Conservation (phyloP, 1,139 yeast genomes). For the Diutina scorzettiae region DNA sequence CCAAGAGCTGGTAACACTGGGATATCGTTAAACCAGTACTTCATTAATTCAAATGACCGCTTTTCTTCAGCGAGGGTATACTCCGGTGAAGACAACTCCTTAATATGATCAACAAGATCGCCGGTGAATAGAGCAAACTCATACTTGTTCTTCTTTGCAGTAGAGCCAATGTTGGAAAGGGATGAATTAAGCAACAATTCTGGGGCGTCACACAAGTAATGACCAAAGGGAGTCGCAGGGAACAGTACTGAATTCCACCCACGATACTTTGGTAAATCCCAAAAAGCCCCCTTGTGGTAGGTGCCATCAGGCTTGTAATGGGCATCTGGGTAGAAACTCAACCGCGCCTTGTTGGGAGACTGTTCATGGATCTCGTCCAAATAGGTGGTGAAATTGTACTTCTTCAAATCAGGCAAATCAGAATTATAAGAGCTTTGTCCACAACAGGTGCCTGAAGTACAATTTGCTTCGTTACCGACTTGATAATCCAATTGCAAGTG, state of each 20-base stretch:
- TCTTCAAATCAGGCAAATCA: conserved; percentile 15
- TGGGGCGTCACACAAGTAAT: conserved; percentile 55
- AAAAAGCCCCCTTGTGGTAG: conserved; percentile 29
- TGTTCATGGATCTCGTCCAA: conserved; percentile 7
- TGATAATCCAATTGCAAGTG: conserved; percentile 48
- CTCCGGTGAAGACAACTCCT: conserved; percentile 30
- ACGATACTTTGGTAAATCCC: conserved; percentile 23
- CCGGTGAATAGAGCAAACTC: conserved; percentile 62
- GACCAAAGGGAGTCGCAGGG: conserved; percentile 53
- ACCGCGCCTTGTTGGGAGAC: conserved; percentile 7
- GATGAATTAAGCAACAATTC: conserved; percentile 45
- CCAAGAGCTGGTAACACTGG: conserved; percentile 61
- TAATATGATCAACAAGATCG: conserved; percentile 55
- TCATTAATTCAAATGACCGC: conserved; percentile 39
- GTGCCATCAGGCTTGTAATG: conserved; percentile 22
- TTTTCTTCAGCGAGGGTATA: conserved; percentile 44
- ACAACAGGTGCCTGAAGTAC: conserved; percentile 37
- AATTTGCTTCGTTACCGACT: conserved; percentile 50
- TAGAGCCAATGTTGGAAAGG: conserved; percentile 29
- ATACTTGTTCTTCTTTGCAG: conserved; percentile 22
- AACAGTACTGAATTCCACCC: conserved; percentile 29
- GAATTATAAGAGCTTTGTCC: conserved; percentile 24
- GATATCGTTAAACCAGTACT: conserved; percentile 37
- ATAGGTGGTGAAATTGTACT: conserved; percentile 23
- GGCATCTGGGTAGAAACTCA: conserved; percentile 25